These are phyloP conservation scores for Papiliotrema fonsecae DNA, from an alignment of 1,284 basidiomycete genomes.

Conservation along the genomic window DNA sequence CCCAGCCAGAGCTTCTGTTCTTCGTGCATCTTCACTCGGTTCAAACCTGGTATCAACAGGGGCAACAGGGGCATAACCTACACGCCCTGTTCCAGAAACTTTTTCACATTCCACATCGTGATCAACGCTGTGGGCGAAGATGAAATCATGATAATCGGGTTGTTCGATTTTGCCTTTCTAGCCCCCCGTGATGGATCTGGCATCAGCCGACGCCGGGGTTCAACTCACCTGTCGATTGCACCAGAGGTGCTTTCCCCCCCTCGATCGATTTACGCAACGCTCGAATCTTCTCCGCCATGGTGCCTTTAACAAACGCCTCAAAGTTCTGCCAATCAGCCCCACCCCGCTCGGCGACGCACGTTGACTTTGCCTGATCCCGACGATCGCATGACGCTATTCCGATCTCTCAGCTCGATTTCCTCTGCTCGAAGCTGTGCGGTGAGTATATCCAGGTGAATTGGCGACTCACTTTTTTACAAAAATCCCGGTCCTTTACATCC, in stretches of 20 bases:
- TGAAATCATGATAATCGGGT: constrained; percentile 94
- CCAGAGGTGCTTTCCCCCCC: constrained; percentile 14
- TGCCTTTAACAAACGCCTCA: constrained; percentile 30
- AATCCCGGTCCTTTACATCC: constrained; percentile 69
- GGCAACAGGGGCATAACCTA: constrained; percentile 49
- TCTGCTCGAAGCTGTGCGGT: constrained; percentile 34
- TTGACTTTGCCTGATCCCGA: constrained; percentile 36
- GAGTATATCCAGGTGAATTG: background rate
- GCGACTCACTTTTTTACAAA: constrained; percentile 61
- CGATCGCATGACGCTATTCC: constrained; percentile 39
- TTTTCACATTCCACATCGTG: constrained; percentile 96
- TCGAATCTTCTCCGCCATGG: constrained; percentile 42
- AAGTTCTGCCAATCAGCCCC: constrained; percentile 30
- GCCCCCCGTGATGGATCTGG: constrained; percentile 19
- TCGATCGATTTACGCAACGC: constrained; percentile 34
- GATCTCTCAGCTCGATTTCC: constrained; percentile 41
- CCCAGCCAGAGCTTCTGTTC: constrained; percentile 53
- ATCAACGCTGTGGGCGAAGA: constrained; percentile 91
- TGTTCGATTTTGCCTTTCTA: constrained; percentile 40
- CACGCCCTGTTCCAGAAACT: constrained; percentile 83
- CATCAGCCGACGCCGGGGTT: constrained; percentile 50
- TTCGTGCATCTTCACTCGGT: constrained; percentile 66
- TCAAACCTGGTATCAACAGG: constrained; percentile 58
- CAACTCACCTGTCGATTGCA: constrained; percentile 22
- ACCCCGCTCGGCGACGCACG: constrained; percentile 16